Base-by-base conservation (phyloP, 148 eudicot genomes). In the Amaranthus hypochondriacus region DNA sequence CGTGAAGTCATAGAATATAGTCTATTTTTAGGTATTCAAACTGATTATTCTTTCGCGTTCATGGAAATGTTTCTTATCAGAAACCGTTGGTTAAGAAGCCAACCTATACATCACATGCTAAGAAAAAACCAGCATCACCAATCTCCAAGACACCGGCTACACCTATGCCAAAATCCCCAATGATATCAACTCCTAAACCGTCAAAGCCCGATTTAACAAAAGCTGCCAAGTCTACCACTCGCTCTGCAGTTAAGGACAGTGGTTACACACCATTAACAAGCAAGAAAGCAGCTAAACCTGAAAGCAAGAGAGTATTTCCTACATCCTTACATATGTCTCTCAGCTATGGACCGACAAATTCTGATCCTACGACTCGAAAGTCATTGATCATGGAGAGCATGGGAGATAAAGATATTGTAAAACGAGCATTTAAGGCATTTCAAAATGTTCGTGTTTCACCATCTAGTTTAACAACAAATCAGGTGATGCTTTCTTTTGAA, bases 351-450 rank as follows among this genome's bases (percentile, higher is more conserved):
- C 79, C 90, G 9, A 55, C 87, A 67, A 86, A 81, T 78, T 71
- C 85, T 53, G 85, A 76, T 69, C 71, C 83, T 39, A 79, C 81
- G 64, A 79, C 83, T 73, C 84, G 96, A 70, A 86, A 83, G 71
- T 92, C 99, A 48, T 70, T 85, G 70, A 86, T 96, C 62, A 92
- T 92, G 99, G 99, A 96, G 82, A 83, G 73, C 51, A 96, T 96
- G 99, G 99, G 94, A 63, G 97, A 96, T 79, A 96, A 96, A 82
- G 99, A 96, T 58, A 96, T 96, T 68, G 96, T 96, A 18, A 87
- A 77, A 77, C 86, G 97, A 52, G 99, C 94, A 43, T 96, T 96
- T 78, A 92, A 86, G 85, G 56, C 96, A 73, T 96, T 96, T 71
- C 87, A 82, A 72, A 87, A 77, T 48, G 48, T 70, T 75, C 83